Base-by-base conservation (phyloP, 257 asterid genomes). In the Solanum raphanifolium region DNA sequence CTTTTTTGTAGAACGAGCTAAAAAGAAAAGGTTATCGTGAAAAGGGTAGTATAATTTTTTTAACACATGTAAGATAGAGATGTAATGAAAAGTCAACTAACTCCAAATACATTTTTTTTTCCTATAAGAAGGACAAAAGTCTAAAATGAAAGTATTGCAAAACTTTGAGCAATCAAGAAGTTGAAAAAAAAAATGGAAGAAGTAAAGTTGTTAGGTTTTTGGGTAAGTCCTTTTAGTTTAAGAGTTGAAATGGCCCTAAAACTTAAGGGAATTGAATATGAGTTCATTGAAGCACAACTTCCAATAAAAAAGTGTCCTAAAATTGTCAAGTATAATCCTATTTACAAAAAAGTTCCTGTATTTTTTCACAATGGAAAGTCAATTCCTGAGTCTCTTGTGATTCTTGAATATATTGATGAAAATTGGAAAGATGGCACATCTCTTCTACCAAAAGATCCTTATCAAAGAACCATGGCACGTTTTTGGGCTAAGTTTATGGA, bases 321-420 rank as follows among this genome's bases (percentile, higher is more conserved):
- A 55, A 90, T 93, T 83, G 87, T 93, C 32, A 89, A 93, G 7
- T 88, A 88, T 86, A 94, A 92, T 69, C 95, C 95, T 9, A 5
- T 94, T 65, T 60, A 89, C 86, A 88, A 92, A 52, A 87, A 91
- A 74, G 60, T 93, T 25, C 97, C 95, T 0, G 92, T 92, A 5
- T 20, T 93, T 15, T 10, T 94, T 3, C 94, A 93, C 88, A 90
- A 93, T 34, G 94, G 91, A 7, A 94, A 88, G 10, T 83, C 95
- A 21, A 85, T 94, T 27, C 8, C 21, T 23, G 94, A 94, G 32
- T 94, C 97, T 12, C 15, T 84, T 0, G 62, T 90, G n/a, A 93
- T 94, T 68, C 90, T 94, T 34, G 93, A 94, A 43, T 94, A 94
- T 86, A 91, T 94, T 31, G 95, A 94, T 5, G 93, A 93, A 69